These are phyloP conservation scores for Dendrocalamus sinicus DNA, from an alignment of 176 grass and related monocot genomes.

Conservation along the genomic window DNA sequence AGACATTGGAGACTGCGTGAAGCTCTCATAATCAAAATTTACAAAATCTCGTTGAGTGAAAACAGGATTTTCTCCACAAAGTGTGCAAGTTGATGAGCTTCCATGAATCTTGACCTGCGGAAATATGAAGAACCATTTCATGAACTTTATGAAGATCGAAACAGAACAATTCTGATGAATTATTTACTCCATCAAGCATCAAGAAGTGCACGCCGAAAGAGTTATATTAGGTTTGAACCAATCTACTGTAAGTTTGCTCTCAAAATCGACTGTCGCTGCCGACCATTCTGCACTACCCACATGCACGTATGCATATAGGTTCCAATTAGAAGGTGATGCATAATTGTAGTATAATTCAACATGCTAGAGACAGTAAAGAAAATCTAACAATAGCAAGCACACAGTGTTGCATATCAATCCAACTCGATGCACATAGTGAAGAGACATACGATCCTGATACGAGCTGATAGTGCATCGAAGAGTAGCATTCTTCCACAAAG, in stretches of 20 bases:
- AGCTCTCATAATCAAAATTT: constrained; percentile 88
- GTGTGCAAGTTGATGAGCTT: constrained; percentile 63
- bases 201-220: not conserved
- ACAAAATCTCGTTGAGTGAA: constrained; percentile 68
- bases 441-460: constrained; percentile 71
- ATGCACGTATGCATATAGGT: not conserved
- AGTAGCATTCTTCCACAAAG: constrained; percentile 92
- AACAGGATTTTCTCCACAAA: constrained; percentile 71
- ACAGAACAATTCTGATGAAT: not conserved
- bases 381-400: not conserved
- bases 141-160: not conserved
- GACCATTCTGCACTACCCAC: not conserved
- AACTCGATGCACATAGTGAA: constrained; percentile 8
- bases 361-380: not conserved
- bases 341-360: not conserved
- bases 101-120: constrained; percentile 82
- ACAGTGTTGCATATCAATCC: not conserved
- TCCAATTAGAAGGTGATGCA: not conserved
- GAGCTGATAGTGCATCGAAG: constrained; percentile 82
- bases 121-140: not conserved
- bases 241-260: not conserved
- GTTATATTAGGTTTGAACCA: not conserved
- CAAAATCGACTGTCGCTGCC: not conserved
- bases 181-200: not conserved
- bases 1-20: constrained; percentile 91